phyloP scores from a whole-genome alignment of 2,329 filamentous ascomycete genomes.

The Mariannaea sp. region DNA sequence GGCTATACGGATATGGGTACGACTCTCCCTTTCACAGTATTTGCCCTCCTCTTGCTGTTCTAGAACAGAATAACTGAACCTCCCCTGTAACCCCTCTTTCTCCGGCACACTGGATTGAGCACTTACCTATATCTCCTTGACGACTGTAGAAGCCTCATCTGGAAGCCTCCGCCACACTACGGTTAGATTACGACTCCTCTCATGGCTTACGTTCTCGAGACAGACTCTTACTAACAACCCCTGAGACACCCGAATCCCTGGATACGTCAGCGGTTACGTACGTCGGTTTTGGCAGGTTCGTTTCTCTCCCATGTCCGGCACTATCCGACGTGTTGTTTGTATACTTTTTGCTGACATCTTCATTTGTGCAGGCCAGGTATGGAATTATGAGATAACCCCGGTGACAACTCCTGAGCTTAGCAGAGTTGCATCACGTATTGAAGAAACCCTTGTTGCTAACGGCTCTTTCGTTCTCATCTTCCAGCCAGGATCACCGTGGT shows the following conservation, averaged over 20 bases:
- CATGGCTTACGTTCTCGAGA: slow-evolving; percentile 2
- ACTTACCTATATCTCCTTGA: slow-evolving; percentile 2
- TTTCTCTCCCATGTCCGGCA: slow-evolving; percentile 17
- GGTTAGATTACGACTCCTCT: slow-evolving; percentile 60
- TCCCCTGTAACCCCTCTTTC: slow-evolving; percentile 1
- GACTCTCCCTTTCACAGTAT: slow-evolving; percentile 25
- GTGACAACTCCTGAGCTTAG: neutral
- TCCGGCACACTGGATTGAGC: slow-evolving; percentile 16
- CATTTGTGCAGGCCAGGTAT: slow-evolving; percentile 43
- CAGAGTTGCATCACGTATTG: neutral
- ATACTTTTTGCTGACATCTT: slow-evolving; percentile 15
- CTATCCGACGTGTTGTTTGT: neutral
- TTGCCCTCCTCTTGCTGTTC: neutral
- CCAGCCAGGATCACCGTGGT: slow-evolving; percentile 90
- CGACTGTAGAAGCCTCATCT: slow-evolving; percentile 77
- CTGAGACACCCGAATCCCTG: slow-evolving; percentile 80
- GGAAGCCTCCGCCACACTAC: slow-evolving; percentile 96
- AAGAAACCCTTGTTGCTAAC: slow-evolving; percentile 7
- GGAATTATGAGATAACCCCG: neutral
- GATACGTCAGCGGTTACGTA: slow-evolving; percentile 92
- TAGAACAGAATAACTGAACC: too few species aligned
- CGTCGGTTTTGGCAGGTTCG: slow-evolving; percentile 97
- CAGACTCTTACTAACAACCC: slow-evolving; percentile 9
- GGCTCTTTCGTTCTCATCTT: slow-evolving; percentile 4
- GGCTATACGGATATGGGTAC: slow-evolving; percentile 97